Percentiles rank a stretch among this genome's conserved stretches.
phyloP scores from a whole-genome alignment of 768 basidiomycete genomes.

The Tubosaeta sp. region DNA sequence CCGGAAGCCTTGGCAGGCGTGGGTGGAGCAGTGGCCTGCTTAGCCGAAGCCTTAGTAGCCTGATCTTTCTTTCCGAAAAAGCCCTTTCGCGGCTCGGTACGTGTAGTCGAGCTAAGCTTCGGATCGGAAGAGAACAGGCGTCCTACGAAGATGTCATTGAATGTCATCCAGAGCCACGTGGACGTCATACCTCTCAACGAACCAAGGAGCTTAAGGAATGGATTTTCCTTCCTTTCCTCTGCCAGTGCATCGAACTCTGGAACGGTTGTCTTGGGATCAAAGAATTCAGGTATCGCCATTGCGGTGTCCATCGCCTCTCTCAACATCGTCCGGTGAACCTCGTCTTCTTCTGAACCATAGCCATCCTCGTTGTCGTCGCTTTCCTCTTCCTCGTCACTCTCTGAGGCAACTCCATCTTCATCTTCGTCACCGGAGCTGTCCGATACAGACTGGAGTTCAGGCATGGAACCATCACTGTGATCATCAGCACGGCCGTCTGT shows the following conservation, averaged over 20 bases:
- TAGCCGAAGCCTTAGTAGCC: slow-evolving; percentile 10
- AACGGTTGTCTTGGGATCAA: slow-evolving; percentile 44
- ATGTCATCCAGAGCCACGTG: background rate
- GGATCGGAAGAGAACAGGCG: slow-evolving; percentile 56
- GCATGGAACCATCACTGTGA: slow-evolving; percentile 56
- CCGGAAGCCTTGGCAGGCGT: slow-evolving; percentile 7
- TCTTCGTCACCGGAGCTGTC: slow-evolving; percentile 47
- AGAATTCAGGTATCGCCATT: slow-evolving; percentile 52
- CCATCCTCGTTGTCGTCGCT: slow-evolving; percentile 39
- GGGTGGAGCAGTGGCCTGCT: slow-evolving; percentile 1
- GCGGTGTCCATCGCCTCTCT: slow-evolving; percentile 73
- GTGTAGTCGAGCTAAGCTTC: slow-evolving; percentile 38
- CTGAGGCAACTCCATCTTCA: slow-evolving; percentile 29
- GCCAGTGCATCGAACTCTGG: slow-evolving; percentile 41
- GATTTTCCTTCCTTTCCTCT: slow-evolving; percentile 63
- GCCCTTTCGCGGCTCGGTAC: slow-evolving; percentile 32
- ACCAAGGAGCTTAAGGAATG: slow-evolving; percentile 72
- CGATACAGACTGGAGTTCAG: slow-evolving; percentile 61
- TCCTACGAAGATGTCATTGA: slow-evolving; percentile 37
- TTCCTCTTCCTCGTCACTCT: slow-evolving; percentile 32
- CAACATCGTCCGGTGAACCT: slow-evolving; percentile 54
- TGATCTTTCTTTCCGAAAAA: slow-evolving; percentile 20
- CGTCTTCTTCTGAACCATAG: slow-evolving; percentile 69
- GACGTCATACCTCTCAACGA: slow-evolving; percentile 58
- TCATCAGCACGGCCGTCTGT: slow-evolving; percentile 39